Evolutionary conservation across 2,329 filamentous ascomycete genomes (phyloP).

Genomic region (Alternaria burnsii): DNA sequence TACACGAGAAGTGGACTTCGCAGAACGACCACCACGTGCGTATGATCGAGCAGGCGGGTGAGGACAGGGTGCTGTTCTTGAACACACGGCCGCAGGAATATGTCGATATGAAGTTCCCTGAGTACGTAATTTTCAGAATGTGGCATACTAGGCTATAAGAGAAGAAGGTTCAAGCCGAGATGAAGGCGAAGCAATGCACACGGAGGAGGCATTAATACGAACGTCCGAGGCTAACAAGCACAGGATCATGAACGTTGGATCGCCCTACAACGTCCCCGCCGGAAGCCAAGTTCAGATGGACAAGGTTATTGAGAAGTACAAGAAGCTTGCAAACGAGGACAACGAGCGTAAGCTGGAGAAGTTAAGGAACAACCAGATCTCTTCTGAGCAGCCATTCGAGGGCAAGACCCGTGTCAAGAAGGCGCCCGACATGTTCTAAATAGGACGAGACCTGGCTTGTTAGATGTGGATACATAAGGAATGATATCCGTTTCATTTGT

Average conservation of each 20-base stretch:
- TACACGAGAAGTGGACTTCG: slow-evolving; percentile 62
- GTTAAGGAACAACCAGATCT: slow-evolving; percentile 42
- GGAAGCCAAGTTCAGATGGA: slow-evolving; percentile 68
- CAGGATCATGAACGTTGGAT: slow-evolving; percentile 69
- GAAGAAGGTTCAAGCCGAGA: background rate
- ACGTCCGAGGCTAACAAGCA: slow-evolving; percentile 22
- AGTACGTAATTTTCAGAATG: slow-evolving; percentile 61
- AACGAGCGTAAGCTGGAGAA: slow-evolving; percentile 64
- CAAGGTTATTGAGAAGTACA: slow-evolving; percentile 68
- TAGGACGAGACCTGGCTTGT: background rate
- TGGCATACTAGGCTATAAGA: background rate
- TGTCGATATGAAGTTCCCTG: slow-evolving; percentile 67
- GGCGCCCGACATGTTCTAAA: slow-evolving; percentile 28
- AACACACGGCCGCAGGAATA: slow-evolving; percentile 57
- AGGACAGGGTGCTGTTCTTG: slow-evolving; percentile 68
- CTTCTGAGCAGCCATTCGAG: slow-evolving; percentile 44
- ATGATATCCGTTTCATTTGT: slow-evolving; percentile 27
- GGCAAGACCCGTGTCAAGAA: slow-evolving; percentile 33
- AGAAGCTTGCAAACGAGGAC: slow-evolving; percentile 64
- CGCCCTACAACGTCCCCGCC: slow-evolving; percentile 70
- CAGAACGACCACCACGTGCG: slow-evolving; percentile 68
- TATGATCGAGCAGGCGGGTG: slow-evolving; percentile 69
- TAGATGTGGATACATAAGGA: slow-evolving; percentile 32
- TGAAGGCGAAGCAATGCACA: background rate
- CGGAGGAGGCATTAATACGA: background rate